Evolutionary conservation across 306 rosid species (phyloP).

Genomic region (Canavalia ensiformis): DNA sequence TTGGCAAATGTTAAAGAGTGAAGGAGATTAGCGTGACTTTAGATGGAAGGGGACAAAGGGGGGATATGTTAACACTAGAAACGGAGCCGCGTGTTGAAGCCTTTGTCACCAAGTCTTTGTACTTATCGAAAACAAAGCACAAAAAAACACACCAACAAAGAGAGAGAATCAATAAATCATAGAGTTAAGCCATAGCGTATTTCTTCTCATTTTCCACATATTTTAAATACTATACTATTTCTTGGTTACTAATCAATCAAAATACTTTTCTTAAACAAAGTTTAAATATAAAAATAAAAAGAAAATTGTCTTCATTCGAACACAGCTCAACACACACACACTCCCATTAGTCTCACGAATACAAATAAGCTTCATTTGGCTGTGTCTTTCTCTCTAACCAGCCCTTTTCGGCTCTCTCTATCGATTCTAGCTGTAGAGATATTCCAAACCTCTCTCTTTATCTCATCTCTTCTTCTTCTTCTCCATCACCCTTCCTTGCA

Average conservation of each 20-base stretch:
- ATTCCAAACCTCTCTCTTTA: constrained; percentile 52
- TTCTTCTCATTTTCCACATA: not conserved
- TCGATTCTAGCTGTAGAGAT: constrained; percentile 55
- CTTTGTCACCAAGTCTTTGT: constrained; percentile 40
- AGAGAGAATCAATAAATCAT: not conserved
- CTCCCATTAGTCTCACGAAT: constrained; percentile 47
- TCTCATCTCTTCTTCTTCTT: constrained; percentile 18
- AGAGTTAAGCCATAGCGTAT: not conserved
- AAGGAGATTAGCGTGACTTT: constrained; percentile 11
- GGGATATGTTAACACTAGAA: constrained; percentile 10
- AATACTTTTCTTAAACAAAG: not conserved
- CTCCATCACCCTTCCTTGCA: constrained; percentile 8
- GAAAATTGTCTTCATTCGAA: constrained; percentile 54
- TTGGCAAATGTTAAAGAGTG: not conserved
- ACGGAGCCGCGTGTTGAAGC: constrained; percentile 28
- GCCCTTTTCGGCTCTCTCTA: constrained; percentile 57
- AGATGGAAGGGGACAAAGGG: constrained; percentile 6
- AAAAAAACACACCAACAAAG: not conserved
- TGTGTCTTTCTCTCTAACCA: constrained; percentile 45
- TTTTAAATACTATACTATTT: not conserved
- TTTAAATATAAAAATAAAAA: not conserved
- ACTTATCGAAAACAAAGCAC: constrained; percentile 20
- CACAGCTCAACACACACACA: constrained; percentile 57
- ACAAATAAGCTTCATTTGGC: constrained; percentile 57
- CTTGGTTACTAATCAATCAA: constrained; percentile 7